Evolutionary conservation across 192 early-diverging fungal genomes (phyloP).

Genomic region (Coemansia sp.): DNA sequence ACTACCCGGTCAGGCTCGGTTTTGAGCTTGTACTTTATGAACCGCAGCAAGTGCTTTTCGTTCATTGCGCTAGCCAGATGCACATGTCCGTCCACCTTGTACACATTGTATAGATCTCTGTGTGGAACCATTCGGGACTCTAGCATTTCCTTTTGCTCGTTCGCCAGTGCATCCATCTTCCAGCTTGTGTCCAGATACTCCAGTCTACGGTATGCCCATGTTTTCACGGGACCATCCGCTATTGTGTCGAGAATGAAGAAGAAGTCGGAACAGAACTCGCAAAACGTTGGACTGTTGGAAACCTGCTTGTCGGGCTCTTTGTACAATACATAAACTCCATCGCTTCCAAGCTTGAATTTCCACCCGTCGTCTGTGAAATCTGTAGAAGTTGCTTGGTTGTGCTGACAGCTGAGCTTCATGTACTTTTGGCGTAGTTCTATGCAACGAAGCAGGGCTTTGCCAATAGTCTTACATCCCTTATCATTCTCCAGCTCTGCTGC

Average conservation of each 20-base stretch:
- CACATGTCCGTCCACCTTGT: constrained; percentile 94
- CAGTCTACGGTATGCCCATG: constrained; percentile 85
- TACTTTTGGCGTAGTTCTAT: constrained; percentile 81
- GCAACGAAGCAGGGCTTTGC: constrained; percentile 62
- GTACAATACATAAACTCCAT: constrained; percentile 67
- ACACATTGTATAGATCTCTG: constrained; percentile 66
- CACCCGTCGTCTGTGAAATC: constrained; percentile 45
- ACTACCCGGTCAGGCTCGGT: constrained; percentile 72
- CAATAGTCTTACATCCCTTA: constrained; percentile 29
- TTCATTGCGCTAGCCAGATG: constrained; percentile 93
- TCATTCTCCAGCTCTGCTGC: not conserved
- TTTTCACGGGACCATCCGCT: constrained; percentile 89
- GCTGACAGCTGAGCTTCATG: constrained; percentile 73
- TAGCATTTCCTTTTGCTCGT: constrained; percentile 92
- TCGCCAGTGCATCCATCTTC: constrained; percentile 86
- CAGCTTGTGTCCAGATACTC: constrained; percentile 90
- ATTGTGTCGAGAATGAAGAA: constrained; percentile 76
- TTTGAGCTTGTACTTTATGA: constrained; percentile 89
- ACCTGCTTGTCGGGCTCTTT: constrained; percentile 28
- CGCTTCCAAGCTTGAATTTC: constrained; percentile 54
- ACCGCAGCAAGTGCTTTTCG: constrained; percentile 90
- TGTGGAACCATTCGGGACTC: constrained; percentile 91
- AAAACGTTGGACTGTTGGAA: constrained; percentile 63
- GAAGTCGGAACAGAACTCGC: constrained; percentile 84
- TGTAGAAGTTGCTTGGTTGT: constrained; percentile 77